Evolutionary conservation across 345 rosid genomes (phyloP).

Genomic region (Eucalyptus rudis): DNA sequence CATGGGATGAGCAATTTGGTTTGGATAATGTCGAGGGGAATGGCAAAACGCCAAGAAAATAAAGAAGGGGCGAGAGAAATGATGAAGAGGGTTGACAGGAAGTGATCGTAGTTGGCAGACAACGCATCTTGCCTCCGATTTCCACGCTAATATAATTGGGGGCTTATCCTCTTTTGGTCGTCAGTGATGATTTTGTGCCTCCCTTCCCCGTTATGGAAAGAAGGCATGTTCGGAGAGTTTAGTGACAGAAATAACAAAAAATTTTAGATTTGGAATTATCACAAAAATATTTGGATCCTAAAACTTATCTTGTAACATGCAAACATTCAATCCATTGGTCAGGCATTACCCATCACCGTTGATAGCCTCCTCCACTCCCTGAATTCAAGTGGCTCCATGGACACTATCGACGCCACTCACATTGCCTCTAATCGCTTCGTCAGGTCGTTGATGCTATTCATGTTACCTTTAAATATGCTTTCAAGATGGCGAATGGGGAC

Average conservation of each 20-base stretch:
- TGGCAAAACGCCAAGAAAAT: not conserved
- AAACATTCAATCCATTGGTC: not conserved
- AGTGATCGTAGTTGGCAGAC: not conserved
- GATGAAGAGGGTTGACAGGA: not conserved
- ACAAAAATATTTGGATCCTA: fast-evolving
- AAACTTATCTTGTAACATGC: too few relatives aligned
- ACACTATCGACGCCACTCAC: fast-evolving
- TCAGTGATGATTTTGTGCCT: not conserved
- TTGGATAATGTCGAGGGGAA: not conserved
- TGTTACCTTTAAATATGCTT: not conserved
- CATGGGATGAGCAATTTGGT: not conserved
- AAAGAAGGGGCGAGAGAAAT: not conserved
- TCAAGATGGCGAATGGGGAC: fast-evolving
- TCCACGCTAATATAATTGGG: not conserved
- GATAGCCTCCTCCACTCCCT: not conserved
- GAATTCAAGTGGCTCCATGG: not conserved
- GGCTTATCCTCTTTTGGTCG: not conserved
- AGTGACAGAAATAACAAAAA: not conserved
- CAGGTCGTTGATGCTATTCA: fast-evolving
- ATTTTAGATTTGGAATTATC: fast-evolving
- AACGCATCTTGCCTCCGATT: not conserved
- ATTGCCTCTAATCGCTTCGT: fast-evolving
- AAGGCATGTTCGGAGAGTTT: not conserved
- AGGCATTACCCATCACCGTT: fast-evolving
- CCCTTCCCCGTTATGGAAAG: not conserved